Evolutionary conservation across 2,329 filamentous ascomycete species (phyloP).

Genomic region (Elsinoe australis): DNA sequence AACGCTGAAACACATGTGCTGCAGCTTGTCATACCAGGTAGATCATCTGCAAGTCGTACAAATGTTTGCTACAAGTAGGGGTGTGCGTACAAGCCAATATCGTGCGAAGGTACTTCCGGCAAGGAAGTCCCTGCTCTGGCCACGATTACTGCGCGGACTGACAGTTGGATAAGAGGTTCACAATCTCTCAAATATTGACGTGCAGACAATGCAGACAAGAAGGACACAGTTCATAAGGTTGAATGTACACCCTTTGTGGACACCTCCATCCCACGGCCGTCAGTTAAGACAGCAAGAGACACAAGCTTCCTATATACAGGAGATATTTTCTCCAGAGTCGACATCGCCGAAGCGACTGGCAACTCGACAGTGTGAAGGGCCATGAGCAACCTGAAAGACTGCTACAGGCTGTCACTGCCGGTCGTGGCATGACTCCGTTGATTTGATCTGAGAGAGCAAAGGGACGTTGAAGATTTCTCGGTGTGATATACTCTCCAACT

Average conservation of each 20-base stretch:
- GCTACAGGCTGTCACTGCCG: slow-evolving; percentile 42
- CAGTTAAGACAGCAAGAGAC: slow-evolving; percentile 59
- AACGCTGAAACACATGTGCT: too few species aligned
- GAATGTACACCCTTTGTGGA: slow-evolving; percentile 49
- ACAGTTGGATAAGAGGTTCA: too few species aligned
- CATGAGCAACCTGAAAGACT: slow-evolving; percentile 24
- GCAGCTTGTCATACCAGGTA: too few species aligned
- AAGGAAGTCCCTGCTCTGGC: too few species aligned
- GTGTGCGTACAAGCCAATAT: too few species aligned
- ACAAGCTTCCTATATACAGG: slow-evolving; percentile 60
- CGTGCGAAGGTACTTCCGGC: too few species aligned
- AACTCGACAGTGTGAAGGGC: slow-evolving; percentile 53
- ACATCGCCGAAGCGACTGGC: slow-evolving; percentile 54
- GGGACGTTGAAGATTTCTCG: slow-evolving; percentile 19
- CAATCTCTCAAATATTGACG: too few species aligned
- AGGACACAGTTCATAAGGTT: too few species aligned
- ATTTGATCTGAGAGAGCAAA: slow-evolving; percentile 47
- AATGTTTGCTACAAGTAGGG: too few species aligned
- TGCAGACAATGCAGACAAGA: too few species aligned
- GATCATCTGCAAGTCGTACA: too few species aligned
- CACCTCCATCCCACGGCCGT: slow-evolving; percentile 63
- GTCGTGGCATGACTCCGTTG: slow-evolving; percentile 63
- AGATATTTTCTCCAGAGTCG: slow-evolving; percentile 58
- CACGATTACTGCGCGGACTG: too few species aligned
- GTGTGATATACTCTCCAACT: slow-evolving; percentile 12